Evolutionary conservation across 2,329 filamentous ascomycete genomes (phyloP).

Genomic region (Aschersonia sp.): DNA sequence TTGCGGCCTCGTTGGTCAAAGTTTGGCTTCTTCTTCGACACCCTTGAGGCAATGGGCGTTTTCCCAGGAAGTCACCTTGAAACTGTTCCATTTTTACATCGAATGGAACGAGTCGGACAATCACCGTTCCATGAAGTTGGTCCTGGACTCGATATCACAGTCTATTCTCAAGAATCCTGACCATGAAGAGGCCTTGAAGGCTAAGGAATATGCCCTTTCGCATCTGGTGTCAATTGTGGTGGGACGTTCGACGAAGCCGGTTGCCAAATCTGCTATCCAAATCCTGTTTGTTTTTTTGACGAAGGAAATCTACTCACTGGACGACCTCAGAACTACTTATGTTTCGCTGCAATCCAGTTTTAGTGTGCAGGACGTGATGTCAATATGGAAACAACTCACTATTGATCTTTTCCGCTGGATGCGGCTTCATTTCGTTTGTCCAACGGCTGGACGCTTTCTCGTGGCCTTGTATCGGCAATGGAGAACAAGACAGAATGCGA

Average conservation of each 20-base stretch:
- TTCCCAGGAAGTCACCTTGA: slow-evolving; percentile 28
- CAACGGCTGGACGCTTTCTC: slow-evolving; percentile 45
- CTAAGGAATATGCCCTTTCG: slow-evolving; percentile 31
- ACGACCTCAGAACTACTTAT: slow-evolving; percentile 30
- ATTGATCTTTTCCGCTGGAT: slow-evolving; percentile 39
- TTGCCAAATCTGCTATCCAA: slow-evolving; percentile 57
- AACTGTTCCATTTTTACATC: slow-evolving; percentile 47
- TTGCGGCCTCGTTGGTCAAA: slow-evolving; percentile 47
- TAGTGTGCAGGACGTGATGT: slow-evolving; percentile 4
- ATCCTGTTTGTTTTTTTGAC: slow-evolving; percentile 50
- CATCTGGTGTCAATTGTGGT: slow-evolving; percentile 44
- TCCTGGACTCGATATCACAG: slow-evolving; percentile 41
- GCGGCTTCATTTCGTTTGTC: slow-evolving; percentile 40
- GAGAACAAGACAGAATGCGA: slow-evolving; percentile 14
- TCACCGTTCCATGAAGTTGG: slow-evolving; percentile 47
- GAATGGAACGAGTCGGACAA: slow-evolving; percentile 55
- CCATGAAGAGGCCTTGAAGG: slow-evolving; percentile 16
- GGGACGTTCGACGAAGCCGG: slow-evolving; percentile 43
- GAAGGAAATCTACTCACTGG: slow-evolving; percentile 39
- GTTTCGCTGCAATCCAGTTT: slow-evolving; percentile 18
- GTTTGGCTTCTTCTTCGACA: slow-evolving; percentile 32
- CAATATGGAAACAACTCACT: slow-evolving; percentile 36
- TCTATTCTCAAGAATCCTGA: slow-evolving; percentile 36
- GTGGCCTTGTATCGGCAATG: slow-evolving; percentile 40
- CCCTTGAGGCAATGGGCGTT: slow-evolving; percentile 35